Conservation (phyloP, 2,329 filamentous ascomycete genomes). For the Talaromyces amestolkiae region DNA sequence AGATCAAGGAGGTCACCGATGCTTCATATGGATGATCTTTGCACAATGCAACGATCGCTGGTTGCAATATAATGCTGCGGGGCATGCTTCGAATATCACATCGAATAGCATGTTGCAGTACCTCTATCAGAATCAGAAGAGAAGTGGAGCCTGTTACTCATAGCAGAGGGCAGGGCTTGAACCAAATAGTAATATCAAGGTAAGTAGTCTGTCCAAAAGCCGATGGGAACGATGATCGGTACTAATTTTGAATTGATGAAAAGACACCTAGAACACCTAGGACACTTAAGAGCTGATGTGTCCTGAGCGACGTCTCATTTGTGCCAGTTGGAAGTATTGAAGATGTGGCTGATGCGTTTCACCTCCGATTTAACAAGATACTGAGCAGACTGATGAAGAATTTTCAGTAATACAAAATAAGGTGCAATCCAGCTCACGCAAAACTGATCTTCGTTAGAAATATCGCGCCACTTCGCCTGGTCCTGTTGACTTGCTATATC, state of each 20-base stretch:
- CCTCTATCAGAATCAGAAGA: neutral
- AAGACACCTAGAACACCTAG: neutral
- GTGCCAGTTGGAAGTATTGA: neutral
- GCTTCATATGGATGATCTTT: neutral
- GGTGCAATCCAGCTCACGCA: neutral
- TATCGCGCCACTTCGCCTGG: neutral
- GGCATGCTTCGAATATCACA: too few species aligned
- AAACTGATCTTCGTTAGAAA: neutral
- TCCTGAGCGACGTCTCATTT: neutral
- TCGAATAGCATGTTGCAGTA: neutral
- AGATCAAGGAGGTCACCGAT: neutral
- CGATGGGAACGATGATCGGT: neutral
- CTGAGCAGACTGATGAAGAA: neutral
- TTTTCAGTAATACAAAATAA: neutral
- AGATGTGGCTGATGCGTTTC: neutral
- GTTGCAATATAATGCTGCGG: neutral
- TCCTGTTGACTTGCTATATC: neutral
- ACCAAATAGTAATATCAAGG: too few species aligned
- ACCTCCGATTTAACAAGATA: neutral
- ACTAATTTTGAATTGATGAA: neutral
- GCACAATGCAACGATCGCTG: neutral
- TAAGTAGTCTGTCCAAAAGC: neutral
- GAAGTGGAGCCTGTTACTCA: too few species aligned
- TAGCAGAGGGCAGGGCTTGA: neutral
- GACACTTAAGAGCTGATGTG: constrained; percentile 2